A percentile compares a stretch with the other conserved stretches of the same genome.
Conservation (phyloP, 2,329 filamentous ascomycete species). For the Zasmidium cellare region DNA sequence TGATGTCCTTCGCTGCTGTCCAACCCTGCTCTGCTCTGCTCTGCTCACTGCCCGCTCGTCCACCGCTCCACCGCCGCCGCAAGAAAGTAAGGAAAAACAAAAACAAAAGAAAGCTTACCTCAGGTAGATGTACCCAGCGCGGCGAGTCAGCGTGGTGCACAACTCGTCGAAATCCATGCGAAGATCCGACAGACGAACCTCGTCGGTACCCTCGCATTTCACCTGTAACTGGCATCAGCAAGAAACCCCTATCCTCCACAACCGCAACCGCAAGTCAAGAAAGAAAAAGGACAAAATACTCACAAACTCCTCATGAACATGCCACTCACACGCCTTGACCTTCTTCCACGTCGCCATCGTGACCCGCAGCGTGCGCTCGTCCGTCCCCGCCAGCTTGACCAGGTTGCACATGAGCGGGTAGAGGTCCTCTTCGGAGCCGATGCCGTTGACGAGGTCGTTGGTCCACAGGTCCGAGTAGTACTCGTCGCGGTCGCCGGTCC, state of each 20-base stretch:
- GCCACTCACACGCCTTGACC: constrained; percentile 13
- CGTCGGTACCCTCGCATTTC: constrained; percentile 6
- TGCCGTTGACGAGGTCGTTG: constrained; percentile 9
- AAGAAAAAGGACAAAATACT: no score
- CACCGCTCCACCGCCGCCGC: no score
- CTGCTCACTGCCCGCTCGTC: no score
- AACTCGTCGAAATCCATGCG: background rate
- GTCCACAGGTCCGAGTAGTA: background rate
- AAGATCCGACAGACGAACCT: constrained; percentile 2
- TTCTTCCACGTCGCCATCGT: constrained; percentile 6
- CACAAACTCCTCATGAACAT: constrained; percentile 8
- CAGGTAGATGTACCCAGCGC: no score
- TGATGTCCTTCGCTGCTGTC: no score
- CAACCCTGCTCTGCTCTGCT: no score
- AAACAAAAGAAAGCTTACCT: no score
- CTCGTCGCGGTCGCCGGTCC: constrained; percentile 4
- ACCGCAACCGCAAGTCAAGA: no score
- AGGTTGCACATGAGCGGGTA: constrained; percentile 9
- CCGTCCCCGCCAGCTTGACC: background rate
- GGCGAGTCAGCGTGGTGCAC: background rate
- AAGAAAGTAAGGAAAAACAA: no score
- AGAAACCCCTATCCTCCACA: no score
- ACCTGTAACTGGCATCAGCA: no score
- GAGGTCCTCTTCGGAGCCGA: constrained; percentile 7
- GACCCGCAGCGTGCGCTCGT: constrained; percentile 1